phyloP scores from a whole-genome alignment of 257 asterid genomes.

The Petunia axillaris region DNA sequence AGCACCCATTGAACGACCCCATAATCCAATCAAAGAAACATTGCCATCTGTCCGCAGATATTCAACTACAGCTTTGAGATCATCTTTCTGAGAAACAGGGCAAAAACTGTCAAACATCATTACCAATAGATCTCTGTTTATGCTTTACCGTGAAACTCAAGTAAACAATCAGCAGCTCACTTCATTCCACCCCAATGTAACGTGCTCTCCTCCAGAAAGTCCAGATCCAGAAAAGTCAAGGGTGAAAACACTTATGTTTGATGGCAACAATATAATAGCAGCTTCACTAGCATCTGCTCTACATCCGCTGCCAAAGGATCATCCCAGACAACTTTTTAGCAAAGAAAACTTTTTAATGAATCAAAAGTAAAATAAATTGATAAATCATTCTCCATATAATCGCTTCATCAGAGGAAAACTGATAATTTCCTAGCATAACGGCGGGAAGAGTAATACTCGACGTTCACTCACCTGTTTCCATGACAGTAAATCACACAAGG shows the following conservation, averaged over 20 bases:
- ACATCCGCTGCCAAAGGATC: constrained; percentile 72
- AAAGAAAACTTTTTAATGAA: constrained; percentile 13
- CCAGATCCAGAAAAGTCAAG: constrained; percentile 99
- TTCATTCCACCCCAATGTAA: constrained; percentile 93
- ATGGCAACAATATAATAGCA: constrained; percentile 88
- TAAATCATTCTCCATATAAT: not conserved
- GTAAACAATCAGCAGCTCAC: constrained; percentile 50
- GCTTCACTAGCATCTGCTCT: constrained; percentile 99
- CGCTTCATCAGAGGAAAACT: not conserved
- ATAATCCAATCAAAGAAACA: constrained; percentile 83
- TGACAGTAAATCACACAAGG: constrained; percentile 97
- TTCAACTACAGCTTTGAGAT: constrained; percentile 83
- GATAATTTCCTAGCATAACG: constrained; percentile 1
- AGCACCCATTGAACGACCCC: constrained; percentile 99
- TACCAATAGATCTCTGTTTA: not conserved
- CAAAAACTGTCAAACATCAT: constrained; percentile 26
- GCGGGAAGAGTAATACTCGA: not conserved
- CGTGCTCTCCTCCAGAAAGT: constrained; percentile 94
- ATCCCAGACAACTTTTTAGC: constrained; percentile 31
- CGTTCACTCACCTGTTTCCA: constrained; percentile 80
- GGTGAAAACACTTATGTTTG: constrained; percentile 79
- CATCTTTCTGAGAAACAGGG: constrained; percentile 71
- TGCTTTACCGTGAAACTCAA: not conserved
- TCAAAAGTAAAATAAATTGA: not conserved
- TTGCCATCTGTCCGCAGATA: constrained; percentile 77